Evolutionary conservation across 164 flowering plant species (phyloP).

Genomic region (Sextonia rubra): DNA sequence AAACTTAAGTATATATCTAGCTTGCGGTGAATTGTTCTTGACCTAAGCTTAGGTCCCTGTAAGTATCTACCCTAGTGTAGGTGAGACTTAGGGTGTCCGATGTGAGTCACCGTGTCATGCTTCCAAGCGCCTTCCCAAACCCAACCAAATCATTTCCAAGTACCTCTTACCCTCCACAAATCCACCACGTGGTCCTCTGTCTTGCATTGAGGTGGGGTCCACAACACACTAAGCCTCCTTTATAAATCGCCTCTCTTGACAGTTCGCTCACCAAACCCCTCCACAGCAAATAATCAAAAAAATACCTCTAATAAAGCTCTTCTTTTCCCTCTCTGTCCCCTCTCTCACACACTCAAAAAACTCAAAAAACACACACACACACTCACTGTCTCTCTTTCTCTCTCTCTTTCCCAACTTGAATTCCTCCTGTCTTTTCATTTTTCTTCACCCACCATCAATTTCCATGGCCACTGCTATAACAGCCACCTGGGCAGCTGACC

Average conservation of each 20-base stretch:
- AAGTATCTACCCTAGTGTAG: too few species aligned
- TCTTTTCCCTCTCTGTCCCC: background rate
- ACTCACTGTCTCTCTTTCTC: background rate
- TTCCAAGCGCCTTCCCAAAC: too few species aligned
- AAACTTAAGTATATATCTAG: too few species aligned
- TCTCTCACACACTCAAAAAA: background rate
- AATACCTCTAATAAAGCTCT: background rate
- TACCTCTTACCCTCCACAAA: constrained; percentile 25
- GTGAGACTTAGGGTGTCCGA: too few species aligned
- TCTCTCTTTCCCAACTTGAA: background rate
- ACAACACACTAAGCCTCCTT: background rate
- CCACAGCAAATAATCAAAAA: background rate
- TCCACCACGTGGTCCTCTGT: constrained; percentile 57
- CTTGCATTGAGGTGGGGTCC: constrained; percentile 28
- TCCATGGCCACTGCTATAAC: background rate
- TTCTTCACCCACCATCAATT: background rate
- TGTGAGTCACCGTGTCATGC: too few species aligned
- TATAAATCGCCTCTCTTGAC: constrained; percentile 7
- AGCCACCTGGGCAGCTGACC: too few species aligned
- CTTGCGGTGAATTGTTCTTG: too few species aligned
- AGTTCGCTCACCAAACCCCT: background rate
- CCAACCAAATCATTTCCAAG: constrained; percentile 10
- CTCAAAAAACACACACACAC: too few species aligned
- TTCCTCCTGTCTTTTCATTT: background rate
- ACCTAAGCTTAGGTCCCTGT: too few species aligned